phyloP scores from a whole-genome alignment of 1,284 basidiomycete species.

The Termitomyces sp. region DNA sequence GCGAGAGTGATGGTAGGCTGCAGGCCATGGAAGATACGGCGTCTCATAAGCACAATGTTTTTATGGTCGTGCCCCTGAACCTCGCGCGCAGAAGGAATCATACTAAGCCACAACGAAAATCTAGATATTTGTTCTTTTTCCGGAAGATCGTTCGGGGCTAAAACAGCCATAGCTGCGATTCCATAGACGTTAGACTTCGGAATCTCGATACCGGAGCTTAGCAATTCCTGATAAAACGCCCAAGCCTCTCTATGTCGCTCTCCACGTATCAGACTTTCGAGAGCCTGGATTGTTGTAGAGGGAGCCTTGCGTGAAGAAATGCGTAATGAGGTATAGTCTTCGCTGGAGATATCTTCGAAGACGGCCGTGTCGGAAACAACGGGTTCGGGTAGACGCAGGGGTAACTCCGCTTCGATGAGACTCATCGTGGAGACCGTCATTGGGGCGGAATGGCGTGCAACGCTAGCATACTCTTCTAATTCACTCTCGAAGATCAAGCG shows the following conservation, averaged over 20 bases:
- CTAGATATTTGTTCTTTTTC: slow-evolving; percentile 14
- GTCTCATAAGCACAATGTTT: slow-evolving; percentile 10
- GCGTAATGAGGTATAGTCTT: slow-evolving; percentile 21
- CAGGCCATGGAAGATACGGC: slow-evolving; percentile 21
- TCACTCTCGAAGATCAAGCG: slow-evolving; percentile 25
- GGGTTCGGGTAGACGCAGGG: slow-evolving; percentile 25
- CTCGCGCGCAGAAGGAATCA: slow-evolving; percentile 7
- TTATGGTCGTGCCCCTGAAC: slow-evolving; percentile 11
- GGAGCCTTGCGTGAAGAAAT: slow-evolving; percentile 6
- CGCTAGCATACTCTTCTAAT: slow-evolving; percentile 23
- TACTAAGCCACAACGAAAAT: slow-evolving; percentile 27
- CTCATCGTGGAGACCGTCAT: slow-evolving; percentile 19
- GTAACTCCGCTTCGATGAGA: slow-evolving; percentile 25
- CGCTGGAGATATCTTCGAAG: slow-evolving; percentile 28
- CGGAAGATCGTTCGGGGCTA: slow-evolving; percentile 11
- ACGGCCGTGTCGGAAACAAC: slow-evolving; percentile 18
- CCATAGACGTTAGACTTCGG: slow-evolving; percentile 25
- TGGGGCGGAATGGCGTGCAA: slow-evolving; percentile 14
- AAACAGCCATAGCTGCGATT: slow-evolving; percentile 20
- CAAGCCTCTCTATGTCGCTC: slow-evolving; percentile 27
- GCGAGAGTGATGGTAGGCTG: slow-evolving; percentile 23
- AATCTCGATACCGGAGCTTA: slow-evolving; percentile 23
- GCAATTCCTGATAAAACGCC: slow-evolving; percentile 27
- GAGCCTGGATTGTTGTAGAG: slow-evolving; percentile 17
- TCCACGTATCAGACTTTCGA: slow-evolving; percentile 20